phyloP scores from a whole-genome alignment of 176 grass and related monocot species.

The Oryza coarctata region DNA sequence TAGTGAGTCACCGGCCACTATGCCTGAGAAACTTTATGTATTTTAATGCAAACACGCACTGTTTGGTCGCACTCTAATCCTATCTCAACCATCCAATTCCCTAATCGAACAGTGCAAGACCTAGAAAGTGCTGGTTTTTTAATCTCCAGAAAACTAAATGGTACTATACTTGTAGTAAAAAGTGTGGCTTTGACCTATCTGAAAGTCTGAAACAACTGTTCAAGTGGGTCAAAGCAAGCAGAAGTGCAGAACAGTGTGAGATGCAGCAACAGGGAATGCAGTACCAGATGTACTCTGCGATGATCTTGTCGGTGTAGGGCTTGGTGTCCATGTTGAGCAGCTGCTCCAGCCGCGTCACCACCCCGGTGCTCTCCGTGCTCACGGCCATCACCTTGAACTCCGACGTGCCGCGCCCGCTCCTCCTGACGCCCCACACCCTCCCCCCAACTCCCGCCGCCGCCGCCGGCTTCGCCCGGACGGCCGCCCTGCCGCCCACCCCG shows the following conservation, averaged over 20 bases:
- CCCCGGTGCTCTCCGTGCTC: constrained; percentile 50
- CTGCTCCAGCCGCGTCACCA: constrained; percentile 75
- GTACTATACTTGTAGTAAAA: too few species aligned
- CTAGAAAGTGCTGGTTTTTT: background rate
- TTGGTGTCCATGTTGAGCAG: constrained; percentile 92
- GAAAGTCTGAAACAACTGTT: background rate
- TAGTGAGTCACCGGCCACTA: constrained; percentile 10
- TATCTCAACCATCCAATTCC: background rate
- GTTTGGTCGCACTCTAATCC: background rate
- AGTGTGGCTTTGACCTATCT: background rate
- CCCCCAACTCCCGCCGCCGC: constrained; percentile 17
- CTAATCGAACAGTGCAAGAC: background rate
- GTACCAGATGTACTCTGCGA: constrained; percentile 98
- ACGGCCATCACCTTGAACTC: constrained; percentile 83
- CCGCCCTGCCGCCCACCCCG: constrained; percentile 41
- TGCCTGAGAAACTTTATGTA: background rate
- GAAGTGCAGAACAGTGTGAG: background rate
- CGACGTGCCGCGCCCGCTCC: constrained; percentile 39
- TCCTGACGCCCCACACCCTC: constrained; percentile 72
- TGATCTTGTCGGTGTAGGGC: constrained; percentile 74
- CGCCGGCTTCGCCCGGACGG: constrained; percentile 38
- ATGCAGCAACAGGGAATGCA: background rate
- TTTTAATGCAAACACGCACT: background rate
- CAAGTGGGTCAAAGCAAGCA: background rate
- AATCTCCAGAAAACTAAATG: background rate